Base-by-base conservation (phyloP, 352 stramenopile genomes). In the Phytophthora citricola region DNA sequence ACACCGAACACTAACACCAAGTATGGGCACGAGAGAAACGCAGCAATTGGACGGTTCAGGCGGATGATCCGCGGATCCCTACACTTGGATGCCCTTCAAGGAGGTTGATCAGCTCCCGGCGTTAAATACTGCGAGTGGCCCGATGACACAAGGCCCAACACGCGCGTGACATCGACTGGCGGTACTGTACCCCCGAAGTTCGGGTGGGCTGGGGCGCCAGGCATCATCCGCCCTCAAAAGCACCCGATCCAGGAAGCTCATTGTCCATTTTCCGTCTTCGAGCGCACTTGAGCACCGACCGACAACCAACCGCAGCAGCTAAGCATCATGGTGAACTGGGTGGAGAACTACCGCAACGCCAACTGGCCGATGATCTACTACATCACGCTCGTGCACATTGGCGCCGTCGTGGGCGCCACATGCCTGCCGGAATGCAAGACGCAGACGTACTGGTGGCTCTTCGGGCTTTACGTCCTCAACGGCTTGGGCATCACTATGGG, bases 341-440 rank as follows among this genome's bases (percentile, higher is more conserved):
- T 61, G 17, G 85, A 95, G 54, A 75, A 84, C 59, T 78, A 91
- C 55, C 71, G 78, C 40, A 97, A 94, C 51, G 87, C 98, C 69
- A 99, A 98, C 81, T 99, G 91, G 89, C 96, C 96, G 34, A 99
- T 99, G 96, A 75, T 92, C 49, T 98, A 98, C 76, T 99, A 99
- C 84, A 90, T 98, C 55, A 79, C 80, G 12, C 72, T 98, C 26
- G 92, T 98, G 36, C 97, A 99, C 73, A 65, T 92, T 8, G 82
- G 94, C 11, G 96, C 91, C 34, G 51, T 97, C 31, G 67, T 97
- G 40, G 96, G 96, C 26, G 40, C 98, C 41, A 54, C 72, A 8
- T 94, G 85, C 32, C 58, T 99, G 20, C 58, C 84, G 12, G 53
- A 90, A 51, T 90, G 70, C 74, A 91, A 90, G 47, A 85, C 75